Evolutionary conservation across 305 asterid genomes (phyloP).

Genomic region (Galium porrigens): DNA sequence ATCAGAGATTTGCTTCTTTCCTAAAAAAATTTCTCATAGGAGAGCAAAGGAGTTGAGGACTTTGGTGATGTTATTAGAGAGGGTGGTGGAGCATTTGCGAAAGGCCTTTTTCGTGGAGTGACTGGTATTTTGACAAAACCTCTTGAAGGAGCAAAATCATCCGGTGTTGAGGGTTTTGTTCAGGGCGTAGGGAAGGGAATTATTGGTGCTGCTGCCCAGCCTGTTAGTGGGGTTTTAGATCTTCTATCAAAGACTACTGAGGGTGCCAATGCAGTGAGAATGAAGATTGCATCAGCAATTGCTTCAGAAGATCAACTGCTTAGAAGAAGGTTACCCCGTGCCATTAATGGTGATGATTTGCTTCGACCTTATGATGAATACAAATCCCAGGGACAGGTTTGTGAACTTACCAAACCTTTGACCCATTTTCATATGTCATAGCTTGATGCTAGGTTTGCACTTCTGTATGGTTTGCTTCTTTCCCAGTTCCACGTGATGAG

Average conservation of each 20-base stretch:
- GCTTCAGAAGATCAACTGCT: slow-evolving; percentile 97
- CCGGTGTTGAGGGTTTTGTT: slow-evolving; percentile 98
- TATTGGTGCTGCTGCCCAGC: slow-evolving; percentile 98
- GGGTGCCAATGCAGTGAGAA: slow-evolving; percentile 98
- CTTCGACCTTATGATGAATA: slow-evolving; percentile 81
- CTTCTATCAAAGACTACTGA: slow-evolving; percentile 94
- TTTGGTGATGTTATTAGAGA: slow-evolving; percentile 93
- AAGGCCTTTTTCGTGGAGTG: slow-evolving; percentile 92
- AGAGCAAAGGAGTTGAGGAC: slow-evolving; percentile 93
- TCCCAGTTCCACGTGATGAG: not conserved
- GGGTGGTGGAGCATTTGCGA: slow-evolving; percentile 98
- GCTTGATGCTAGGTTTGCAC: not conserved
- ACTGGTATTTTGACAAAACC: slow-evolving; percentile 98
- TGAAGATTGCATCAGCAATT: slow-evolving; percentile 92
- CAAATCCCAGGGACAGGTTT: slow-evolving; percentile 95
- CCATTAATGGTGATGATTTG: slow-evolving; percentile 84
- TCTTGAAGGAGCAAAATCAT: slow-evolving; percentile 97
- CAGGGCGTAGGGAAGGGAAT: slow-evolving; percentile 99
- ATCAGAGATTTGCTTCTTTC: not conserved
- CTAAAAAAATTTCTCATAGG: slow-evolving; percentile 33
- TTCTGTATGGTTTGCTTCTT: not conserved
- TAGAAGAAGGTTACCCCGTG: slow-evolving; percentile 88
- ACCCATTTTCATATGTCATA: too few relatives aligned
- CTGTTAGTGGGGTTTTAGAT: slow-evolving; percentile 95
- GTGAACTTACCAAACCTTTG: too few relatives aligned